These are phyloP conservation scores for Phialophora macrospora DNA, from an alignment of 2,329 filamentous ascomycete species.

Conservation along the genomic window DNA sequence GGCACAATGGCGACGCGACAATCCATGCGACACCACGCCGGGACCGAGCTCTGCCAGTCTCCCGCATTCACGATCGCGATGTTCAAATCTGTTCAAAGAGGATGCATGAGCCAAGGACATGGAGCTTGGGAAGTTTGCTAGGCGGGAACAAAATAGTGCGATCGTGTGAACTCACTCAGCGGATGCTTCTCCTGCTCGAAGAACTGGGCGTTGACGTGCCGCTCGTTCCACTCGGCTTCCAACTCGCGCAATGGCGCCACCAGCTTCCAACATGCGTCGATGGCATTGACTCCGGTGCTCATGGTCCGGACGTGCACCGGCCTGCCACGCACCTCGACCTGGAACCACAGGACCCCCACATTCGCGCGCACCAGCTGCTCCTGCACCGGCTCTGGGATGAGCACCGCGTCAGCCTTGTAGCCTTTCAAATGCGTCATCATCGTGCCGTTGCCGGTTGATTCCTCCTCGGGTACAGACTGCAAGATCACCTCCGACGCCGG, in stretches of 20 bases:
- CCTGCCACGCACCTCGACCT: conserved; percentile 32
- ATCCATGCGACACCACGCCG: conserved; percentile 34
- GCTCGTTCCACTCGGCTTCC: conserved; percentile 33
- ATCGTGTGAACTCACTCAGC: conserved; percentile 26
- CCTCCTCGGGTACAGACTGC: conserved; percentile 33
- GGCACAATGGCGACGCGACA: conserved; percentile 34
- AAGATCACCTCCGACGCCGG: conserved; percentile 34
- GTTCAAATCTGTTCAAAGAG: conserved; percentile 28
- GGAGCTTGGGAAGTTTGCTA: no score
- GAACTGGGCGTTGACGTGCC: conserved; percentile 24
- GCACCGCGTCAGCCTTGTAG: conserved; percentile 34
- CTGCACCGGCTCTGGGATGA: conserved; percentile 34
- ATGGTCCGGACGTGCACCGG: conserved; percentile 33
- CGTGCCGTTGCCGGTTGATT: conserved; percentile 36
- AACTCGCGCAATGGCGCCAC: conserved; percentile 32
- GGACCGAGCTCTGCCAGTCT: conserved; percentile 34
- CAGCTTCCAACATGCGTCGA: conserved; percentile 34
- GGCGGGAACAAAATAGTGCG: neutral
- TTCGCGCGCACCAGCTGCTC: conserved; percentile 34
- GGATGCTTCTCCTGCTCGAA: conserved; percentile 35
- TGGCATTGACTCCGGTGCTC: conserved; percentile 32
- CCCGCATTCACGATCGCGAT: conserved; percentile 35
- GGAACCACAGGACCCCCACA: conserved; percentile 36
- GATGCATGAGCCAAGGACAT: neutral
- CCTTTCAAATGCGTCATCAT: conserved; percentile 36